Evolutionary conservation across 768 basidiomycete genomes (phyloP).

Genomic region (Phylloporus rhodoxanthus): DNA sequence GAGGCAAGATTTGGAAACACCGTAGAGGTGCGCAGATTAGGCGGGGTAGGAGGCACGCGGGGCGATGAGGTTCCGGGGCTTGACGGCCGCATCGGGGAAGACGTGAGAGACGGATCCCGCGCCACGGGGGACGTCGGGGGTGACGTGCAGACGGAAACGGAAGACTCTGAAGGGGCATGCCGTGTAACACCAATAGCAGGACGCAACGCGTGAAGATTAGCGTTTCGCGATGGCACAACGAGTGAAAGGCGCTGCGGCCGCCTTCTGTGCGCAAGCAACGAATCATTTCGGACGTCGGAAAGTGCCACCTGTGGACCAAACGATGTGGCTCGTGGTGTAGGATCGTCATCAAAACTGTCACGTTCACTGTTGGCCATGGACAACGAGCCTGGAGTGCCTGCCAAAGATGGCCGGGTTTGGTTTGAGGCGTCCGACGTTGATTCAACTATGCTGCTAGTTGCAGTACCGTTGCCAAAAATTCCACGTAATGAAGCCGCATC

Average conservation of each 20-base stretch:
- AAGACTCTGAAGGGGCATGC: slow-evolving; percentile 17
- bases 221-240: slow-evolving; percentile 8
- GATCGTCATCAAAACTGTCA: slow-evolving; percentile 16
- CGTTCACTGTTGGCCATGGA: slow-evolving; percentile 5
- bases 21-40: slow-evolving; percentile 4
- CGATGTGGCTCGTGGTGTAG: slow-evolving; percentile 21
- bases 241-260: slow-evolving; percentile 15
- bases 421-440: not conserved
- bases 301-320: slow-evolving; percentile 7
- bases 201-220: slow-evolving; percentile 4
- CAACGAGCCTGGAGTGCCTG: slow-evolving; percentile 2
- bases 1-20: slow-evolving; percentile 3
- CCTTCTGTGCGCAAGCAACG: not conserved
- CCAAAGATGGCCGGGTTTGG: slow-evolving; percentile 1
- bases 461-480: slow-evolving; percentile 6
- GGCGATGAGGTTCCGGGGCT: not conserved
- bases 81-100: not conserved
- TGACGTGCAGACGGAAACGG: slow-evolving; percentile 3
- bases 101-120: slow-evolving; percentile 2
- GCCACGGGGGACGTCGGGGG: slow-evolving; percentile 11
- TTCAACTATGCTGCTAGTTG: slow-evolving; percentile 2
- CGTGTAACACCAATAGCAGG: slow-evolving; percentile 21
- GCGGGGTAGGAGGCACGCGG: not conserved
- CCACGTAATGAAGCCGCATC: slow-evolving; percentile 3
- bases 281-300: not conserved